A percentile compares a stretch with the other conserved stretches of the same genome.
Conservation (phyloP, 2,329 filamentous ascomycete genomes). For the Metarhizium brunneum region DNA sequence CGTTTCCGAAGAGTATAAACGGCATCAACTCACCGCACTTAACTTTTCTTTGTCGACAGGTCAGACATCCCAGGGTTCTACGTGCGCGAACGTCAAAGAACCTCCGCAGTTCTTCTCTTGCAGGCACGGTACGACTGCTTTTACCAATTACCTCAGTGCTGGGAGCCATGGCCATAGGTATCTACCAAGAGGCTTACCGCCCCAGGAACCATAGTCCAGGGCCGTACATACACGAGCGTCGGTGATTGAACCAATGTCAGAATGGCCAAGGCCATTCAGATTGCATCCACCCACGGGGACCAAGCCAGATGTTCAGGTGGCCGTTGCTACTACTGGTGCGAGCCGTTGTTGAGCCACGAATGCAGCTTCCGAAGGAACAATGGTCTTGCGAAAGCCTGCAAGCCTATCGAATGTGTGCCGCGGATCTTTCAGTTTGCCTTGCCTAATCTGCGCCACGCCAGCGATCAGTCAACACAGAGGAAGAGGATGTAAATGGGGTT, state of each 20-base stretch:
- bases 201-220: neutral
- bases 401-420: neutral
- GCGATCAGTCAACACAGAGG: neutral
- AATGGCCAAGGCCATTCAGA: neutral
- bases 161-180: neutral
- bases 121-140: constrained; percentile 3
- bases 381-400: too few relatives aligned
- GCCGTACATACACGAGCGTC: neutral
- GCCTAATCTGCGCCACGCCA: neutral
- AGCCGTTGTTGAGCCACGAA: too few relatives aligned
- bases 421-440: neutral
- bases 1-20: neutral
- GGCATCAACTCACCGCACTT: constrained; percentile 2
- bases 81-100: constrained; percentile 5
- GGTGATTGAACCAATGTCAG: neutral
- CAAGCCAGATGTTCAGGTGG: neutral
- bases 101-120: constrained; percentile 2
- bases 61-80: constrained; percentile 3
- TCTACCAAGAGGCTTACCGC: neutral
- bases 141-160: neutral
- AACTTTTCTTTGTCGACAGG: constrained; percentile 5
- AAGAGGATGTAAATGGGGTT: neutral
- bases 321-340: neutral
- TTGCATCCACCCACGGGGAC: neutral
- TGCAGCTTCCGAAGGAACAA: too few relatives aligned